Base-by-base conservation (phyloP, 441 rosid genomes). In the Euphorbia celastroides region DNA sequence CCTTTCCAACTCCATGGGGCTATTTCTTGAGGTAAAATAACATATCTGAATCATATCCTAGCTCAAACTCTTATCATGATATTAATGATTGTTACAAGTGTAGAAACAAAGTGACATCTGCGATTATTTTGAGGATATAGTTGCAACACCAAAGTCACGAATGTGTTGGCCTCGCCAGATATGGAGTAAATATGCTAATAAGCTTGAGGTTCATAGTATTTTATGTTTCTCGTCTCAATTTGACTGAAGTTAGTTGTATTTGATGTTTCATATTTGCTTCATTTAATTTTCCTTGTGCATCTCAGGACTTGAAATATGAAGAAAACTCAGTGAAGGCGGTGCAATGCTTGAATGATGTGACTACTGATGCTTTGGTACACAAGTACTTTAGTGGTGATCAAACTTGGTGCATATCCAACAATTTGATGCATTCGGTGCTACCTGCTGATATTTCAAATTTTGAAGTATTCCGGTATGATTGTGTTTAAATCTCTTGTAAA, bases 81-180 rank as follows among this genome's bases (percentile, higher is more conserved):
- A 19, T 20, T 46, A 0, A 58, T 70, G 58, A 34, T 34, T n/a
- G 9, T 34, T 9, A 34, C n/a, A 28, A 67, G 57, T 42, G 41
- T 80, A 94, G 98, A 89, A 94, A 92, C 83, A 89, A 76, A 89
- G 89, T 75, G 89, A 92, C 66, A 92, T 94, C 79, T 84, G 87
- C 72, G 94, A 88, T 81, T 94, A 90, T 77, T 80, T 90, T 54
- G 98, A 94, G 83, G 99, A 94, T 73, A 88, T 92, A 22, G 90
- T 87, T 71, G 99, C 92, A 85, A 84, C 89, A 75, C 98, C 97
- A 26, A 88, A 88, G 83, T 83, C 91, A 2, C 96, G 96, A 79
- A 89, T 87, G 98, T 94, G 92, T 70, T 94, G 98, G 98, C 99
- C 98, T 78, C 90, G 84, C 5, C 76, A 86, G 58, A 90, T 92